A percentile compares a stretch with the other conserved stretches of the same genome.
Conservation (phyloP, 2,329 filamentous ascomycete genomes). For the Cladosporium sp. region DNA sequence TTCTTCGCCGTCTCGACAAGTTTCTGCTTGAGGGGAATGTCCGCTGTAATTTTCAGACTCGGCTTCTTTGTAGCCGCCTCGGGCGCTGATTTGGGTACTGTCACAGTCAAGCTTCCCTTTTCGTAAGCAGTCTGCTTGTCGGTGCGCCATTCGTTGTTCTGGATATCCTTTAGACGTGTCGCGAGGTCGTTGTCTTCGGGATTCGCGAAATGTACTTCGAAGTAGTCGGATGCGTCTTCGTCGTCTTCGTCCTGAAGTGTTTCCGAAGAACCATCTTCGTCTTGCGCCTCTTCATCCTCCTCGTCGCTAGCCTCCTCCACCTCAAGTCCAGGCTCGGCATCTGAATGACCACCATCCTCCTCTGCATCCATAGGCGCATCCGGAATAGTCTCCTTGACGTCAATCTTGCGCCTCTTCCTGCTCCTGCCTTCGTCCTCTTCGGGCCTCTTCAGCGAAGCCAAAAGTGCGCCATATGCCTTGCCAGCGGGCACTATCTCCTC, state of each 20-base stretch:
- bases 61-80: constrained; percentile 19
- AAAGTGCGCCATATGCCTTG: constrained; percentile 57
- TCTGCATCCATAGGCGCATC: constrained; percentile 38
- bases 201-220: constrained; percentile 75
- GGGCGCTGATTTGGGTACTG: constrained; percentile 22
- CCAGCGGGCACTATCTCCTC: constrained; percentile 30
- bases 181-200: constrained; percentile 63
- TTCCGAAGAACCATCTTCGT: constrained; percentile 48
- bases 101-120: constrained; percentile 23
- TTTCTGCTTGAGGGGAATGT: constrained; percentile 69
- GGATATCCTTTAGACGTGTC: constrained; percentile 49
- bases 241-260: constrained; percentile 52
- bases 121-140: constrained; percentile 25
- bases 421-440: constrained; percentile 46
- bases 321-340: constrained; percentile 36
- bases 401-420: constrained; percentile 56
- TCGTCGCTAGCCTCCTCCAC: constrained; percentile 42
- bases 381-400: constrained; percentile 22
- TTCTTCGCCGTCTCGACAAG: constrained; percentile 58
- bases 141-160: constrained; percentile 50
- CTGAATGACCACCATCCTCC: constrained; percentile 38
- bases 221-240: constrained; percentile 42
- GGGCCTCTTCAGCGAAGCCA: constrained; percentile 54
- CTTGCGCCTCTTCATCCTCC: constrained; percentile 40
- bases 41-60: constrained; percentile 23